A percentile compares a stretch with the other conserved stretches of the same genome.
Evolutionary conservation across 164 flowering plant genomes (phyloP).

Genomic region (Magnolia changhungtana): DNA sequence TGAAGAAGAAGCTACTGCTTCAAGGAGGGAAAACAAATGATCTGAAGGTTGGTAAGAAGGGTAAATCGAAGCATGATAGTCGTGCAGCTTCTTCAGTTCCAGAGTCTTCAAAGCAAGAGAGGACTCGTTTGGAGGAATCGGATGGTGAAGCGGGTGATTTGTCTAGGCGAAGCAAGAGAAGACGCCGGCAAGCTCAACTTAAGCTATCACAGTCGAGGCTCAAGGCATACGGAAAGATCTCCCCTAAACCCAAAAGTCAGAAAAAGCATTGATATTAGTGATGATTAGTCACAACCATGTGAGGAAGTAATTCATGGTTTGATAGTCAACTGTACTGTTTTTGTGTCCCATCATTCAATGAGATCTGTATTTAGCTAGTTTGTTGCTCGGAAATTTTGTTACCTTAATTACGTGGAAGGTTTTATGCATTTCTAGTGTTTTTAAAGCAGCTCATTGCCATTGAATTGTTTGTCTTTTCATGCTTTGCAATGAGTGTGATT

Average conservation of each 20-base stretch:
- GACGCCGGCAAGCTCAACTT: conserved; percentile 37
- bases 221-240: conserved; percentile 51
- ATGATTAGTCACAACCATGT: not conserved
- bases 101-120: conserved; percentile 20
- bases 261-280: conserved; percentile 29
- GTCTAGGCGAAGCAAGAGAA: conserved; percentile 52
- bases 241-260: conserved; percentile 38
- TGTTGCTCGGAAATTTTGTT: not conserved
- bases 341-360: not conserved
- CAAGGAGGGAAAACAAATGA: conserved; percentile 19
- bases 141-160: conserved; percentile 27
- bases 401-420: not conserved
- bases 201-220: conserved; percentile 49
- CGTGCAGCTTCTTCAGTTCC: conserved; percentile 9
- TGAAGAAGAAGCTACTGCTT: conserved; percentile 32
- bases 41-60: conserved; percentile 23
- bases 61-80: conserved; percentile 17
- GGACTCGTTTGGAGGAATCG: conserved; percentile 19
- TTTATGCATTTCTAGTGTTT: not conserved
- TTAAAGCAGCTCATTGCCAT: not conserved
- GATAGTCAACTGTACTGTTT: not conserved
- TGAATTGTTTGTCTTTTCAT: not conserved
- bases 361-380: not conserved
- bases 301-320: not conserved
- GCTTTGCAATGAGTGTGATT: not conserved